phyloP scores from a whole-genome alignment of 352 stramenopile species.

The Globisporangium splendens region DNA sequence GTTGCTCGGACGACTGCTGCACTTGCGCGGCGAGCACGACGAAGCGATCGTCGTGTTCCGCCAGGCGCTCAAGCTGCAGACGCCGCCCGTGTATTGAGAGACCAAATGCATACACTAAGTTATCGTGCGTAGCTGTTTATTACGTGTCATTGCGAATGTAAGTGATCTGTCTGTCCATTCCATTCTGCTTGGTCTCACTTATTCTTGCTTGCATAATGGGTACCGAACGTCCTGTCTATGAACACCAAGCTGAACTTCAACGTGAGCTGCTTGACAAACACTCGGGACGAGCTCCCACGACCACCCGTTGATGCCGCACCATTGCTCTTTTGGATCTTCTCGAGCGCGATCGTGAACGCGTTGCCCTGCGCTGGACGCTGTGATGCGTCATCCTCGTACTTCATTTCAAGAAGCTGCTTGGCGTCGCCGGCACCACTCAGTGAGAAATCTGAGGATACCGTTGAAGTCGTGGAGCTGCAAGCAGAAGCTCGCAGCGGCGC shows the following conservation, averaged over 20 bases:
- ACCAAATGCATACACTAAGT: no score
- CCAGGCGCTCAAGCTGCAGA: conserved; percentile 52
- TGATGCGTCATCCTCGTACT: conserved; percentile 18
- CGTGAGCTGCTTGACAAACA: conserved; percentile 38
- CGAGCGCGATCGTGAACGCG: conserved; percentile 17
- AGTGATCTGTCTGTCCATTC: neutral
- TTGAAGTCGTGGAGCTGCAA: neutral
- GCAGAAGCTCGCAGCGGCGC: conserved; percentile 19
- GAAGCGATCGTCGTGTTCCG: conserved; percentile 69
- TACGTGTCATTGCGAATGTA: neutral
- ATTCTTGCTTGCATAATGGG: conserved; percentile 27
- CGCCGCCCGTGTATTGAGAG: conserved; percentile 11
- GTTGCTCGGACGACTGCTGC: conserved; percentile 57
- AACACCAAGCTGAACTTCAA: conserved; percentile 39
- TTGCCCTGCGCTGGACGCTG: conserved; percentile 20
- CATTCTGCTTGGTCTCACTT: conserved; percentile 1
- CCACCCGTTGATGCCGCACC: no score
- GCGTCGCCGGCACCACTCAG: conserved; percentile 14
- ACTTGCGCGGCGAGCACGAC: conserved; percentile 60
- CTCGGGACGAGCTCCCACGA: neutral
- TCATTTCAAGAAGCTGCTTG: conserved; percentile 17
- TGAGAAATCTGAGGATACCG: conserved; percentile 19
- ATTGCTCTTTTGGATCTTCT: conserved; percentile 8
- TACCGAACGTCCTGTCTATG: conserved; percentile 50
- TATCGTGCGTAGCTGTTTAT: neutral